Base-by-base conservation (phyloP, 202 grass and related monocot genomes). In the Hordeum pubiflorum region DNA sequence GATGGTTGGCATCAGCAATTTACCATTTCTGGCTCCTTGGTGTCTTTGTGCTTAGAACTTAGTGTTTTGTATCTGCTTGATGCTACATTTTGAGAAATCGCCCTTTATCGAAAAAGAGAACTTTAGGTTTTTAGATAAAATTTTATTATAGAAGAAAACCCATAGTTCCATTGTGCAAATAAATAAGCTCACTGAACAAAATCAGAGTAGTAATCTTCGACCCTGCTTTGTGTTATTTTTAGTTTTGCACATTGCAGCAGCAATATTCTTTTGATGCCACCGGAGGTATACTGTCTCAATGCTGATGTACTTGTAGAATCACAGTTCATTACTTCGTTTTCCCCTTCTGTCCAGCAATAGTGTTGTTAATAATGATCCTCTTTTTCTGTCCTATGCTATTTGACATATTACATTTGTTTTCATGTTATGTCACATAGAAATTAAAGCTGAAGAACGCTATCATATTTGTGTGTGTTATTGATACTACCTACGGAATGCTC, bases 401-500 rank as follows among this genome's bases (percentile, higher is more conserved):
- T 7, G 24, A 17, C 31, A 32, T 32, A 32, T 32, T 32, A 32
- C 31, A 32, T 32, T 32, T 32, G 4, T 32, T 55, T 56, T 56
- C 70, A 7, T 39, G 9, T 37, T 20, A 34, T 65, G 15, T 10
- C 17, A 5, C 9, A 38, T 38, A 38, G 10, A 38, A 21, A 3
- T 39, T 18, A 39, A 38, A 55, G 1, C 31, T 18, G 23, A 23
- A 29, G 33, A 27, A n/a, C 1, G 5, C 32, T 82, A 14, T 60
- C 10, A 11, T 21, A 69, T 80, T 60, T 9, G 36, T 32, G 6
- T 74, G 23, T 62, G 26, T 73, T 24, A 79, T 44, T 87, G 44
- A 85, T 78, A 67, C 36, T 4, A 43, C 15, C 8, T 70, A 63
- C 1, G 14, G 41, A 83, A 76, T 82, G 10, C 41, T 76, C 78